phyloP scores from a whole-genome alignment of 306 rosid species.

The Medicago arabica region DNA sequence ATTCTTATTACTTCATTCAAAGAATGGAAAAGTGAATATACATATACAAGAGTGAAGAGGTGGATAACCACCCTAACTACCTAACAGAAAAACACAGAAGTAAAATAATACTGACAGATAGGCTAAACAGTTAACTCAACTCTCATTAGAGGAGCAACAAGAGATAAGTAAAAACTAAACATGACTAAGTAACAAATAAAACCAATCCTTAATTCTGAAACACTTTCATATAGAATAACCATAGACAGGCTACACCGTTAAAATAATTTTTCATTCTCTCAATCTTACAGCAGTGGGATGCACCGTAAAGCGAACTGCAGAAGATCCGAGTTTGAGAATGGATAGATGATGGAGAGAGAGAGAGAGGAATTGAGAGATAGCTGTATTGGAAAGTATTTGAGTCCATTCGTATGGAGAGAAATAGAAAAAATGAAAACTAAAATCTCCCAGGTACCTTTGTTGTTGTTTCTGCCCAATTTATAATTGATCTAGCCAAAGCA shows the following conservation, averaged over 20 bases:
- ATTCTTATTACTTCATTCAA: neutral
- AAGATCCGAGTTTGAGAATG: neutral
- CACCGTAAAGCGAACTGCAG: neutral
- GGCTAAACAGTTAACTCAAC: neutral
- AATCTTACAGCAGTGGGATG: neutral
- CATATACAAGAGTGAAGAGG: neutral
- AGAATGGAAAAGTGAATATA: neutral
- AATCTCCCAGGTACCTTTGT: slow-evolving; percentile 21
- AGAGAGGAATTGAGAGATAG: neutral
- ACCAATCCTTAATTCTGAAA: slow-evolving; percentile 28
- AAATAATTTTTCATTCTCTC: neutral
- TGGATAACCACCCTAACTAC: too few species aligned
- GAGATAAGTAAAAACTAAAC: neutral
- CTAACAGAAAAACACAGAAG: too few species aligned
- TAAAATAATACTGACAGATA: too few species aligned
- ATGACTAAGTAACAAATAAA: neutral
- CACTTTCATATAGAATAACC: slow-evolving; percentile 16
- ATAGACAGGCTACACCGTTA: slow-evolving; percentile 12
- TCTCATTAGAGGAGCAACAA: neutral
- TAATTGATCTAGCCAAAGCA: slow-evolving; percentile 58
- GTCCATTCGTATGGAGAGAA: neutral
- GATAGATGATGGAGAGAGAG: neutral
- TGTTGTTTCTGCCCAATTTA: slow-evolving; percentile 56
- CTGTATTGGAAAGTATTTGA: neutral
- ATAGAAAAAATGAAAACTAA: slow-evolving; percentile 32